A percentile compares a stretch with the other conserved stretches of the same genome.
phyloP scores from a whole-genome alignment of 2,329 filamentous ascomycete species.

The Botrytis porri region DNA sequence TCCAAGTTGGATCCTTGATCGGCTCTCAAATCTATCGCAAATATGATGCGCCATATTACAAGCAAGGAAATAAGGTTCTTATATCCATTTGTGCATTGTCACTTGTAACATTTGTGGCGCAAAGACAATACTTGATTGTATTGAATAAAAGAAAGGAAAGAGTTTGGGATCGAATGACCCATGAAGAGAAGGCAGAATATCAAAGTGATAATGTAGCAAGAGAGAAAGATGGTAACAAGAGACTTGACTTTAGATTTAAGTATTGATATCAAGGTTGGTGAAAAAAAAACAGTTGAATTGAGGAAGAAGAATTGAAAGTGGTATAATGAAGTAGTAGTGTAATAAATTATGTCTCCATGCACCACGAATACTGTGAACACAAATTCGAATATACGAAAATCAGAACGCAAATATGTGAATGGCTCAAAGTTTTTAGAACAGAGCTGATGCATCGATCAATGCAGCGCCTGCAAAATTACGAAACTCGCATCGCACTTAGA shows the following conservation, averaged over 20 bases:
- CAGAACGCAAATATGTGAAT: neutral
- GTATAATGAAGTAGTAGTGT: neutral
- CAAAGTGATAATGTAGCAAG: conserved; percentile 45
- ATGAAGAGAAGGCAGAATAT: conserved; percentile 46
- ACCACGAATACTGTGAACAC: neutral
- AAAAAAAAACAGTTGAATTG: neutral
- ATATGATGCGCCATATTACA: conserved; percentile 50
- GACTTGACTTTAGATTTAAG: conserved; percentile 18
- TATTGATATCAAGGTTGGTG: neutral
- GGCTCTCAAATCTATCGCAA: conserved; percentile 42
- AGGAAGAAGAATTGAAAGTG: neutral
- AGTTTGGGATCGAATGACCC: conserved; percentile 46
- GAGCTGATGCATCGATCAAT: neutral
- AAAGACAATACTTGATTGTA: conserved; percentile 47
- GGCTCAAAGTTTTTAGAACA: neutral
- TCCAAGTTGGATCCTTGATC: conserved; percentile 43
- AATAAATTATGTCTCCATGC: neutral
- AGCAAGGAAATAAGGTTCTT: conserved; percentile 52
- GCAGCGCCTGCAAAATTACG: neutral
- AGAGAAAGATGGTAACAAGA: conserved; percentile 20
- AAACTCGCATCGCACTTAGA: neutral
- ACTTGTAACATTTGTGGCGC: conserved; percentile 43
- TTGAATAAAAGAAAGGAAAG: conserved; percentile 49
- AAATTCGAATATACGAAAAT: neutral
- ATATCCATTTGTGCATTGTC: conserved; percentile 48